A percentile compares a stretch with the other conserved stretches of the same genome.
phyloP scores from a whole-genome alignment of 495 filamentous ascomycete genomes.

The Aspergillus leporis region DNA sequence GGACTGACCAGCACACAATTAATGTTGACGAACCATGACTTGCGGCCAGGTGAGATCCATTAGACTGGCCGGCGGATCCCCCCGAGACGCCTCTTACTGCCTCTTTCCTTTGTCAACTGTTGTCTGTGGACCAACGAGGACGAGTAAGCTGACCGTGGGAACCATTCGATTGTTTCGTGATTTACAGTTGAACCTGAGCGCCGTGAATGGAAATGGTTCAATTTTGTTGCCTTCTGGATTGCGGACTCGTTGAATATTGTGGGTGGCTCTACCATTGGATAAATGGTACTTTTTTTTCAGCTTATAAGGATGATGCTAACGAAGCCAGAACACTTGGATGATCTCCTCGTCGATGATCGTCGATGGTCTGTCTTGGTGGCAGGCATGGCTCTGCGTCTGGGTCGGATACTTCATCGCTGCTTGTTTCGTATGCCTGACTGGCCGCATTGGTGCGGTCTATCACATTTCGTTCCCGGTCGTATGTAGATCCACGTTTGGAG shows the following conservation, averaged over 20 bases:
- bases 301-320: constrained; percentile 2
- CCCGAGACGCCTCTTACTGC: constrained; percentile 5
- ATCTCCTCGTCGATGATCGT: constrained; percentile 83
- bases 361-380: constrained; percentile 87
- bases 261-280: constrained; percentile 22
- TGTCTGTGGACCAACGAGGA: background rate
- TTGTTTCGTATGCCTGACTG: constrained; percentile 72
- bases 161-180: constrained; percentile 5
- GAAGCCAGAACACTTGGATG: constrained; percentile 86
- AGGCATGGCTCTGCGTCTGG: constrained; percentile 89
- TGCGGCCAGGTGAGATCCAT: constrained; percentile 68
- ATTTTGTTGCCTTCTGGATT: constrained; percentile 91
- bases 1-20: constrained; percentile 81
- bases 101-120: constrained; percentile 8
- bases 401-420: constrained; percentile 79
- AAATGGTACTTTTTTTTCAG: constrained; percentile 8
- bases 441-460: constrained; percentile 87
- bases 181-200: constrained; percentile 73
- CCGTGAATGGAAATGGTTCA: constrained; percentile 84
- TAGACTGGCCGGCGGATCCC: constrained; percentile 5
- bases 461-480: constrained; percentile 87
- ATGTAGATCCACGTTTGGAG: constrained; percentile 73
- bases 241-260: constrained; percentile 94
- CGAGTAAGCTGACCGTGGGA: constrained; percentile 20
- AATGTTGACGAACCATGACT: constrained; percentile 88